phyloP scores from a whole-genome alignment of 208 protist species.

The Leishmania lainsoni region DNA sequence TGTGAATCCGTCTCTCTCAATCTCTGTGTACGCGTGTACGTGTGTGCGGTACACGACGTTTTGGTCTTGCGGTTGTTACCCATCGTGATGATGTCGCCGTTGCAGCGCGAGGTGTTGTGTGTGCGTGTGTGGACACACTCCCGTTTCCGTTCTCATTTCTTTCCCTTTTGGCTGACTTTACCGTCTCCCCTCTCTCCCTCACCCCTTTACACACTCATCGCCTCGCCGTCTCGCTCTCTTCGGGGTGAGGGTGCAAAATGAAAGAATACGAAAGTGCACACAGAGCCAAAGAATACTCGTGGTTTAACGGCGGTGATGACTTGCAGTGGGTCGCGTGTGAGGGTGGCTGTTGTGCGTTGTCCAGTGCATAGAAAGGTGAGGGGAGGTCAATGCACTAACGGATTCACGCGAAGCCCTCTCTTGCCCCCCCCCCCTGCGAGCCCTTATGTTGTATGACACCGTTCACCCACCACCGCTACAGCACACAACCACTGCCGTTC shows the following conservation, averaged over 20 bases:
- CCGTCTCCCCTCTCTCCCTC: background rate
- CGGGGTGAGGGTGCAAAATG: background rate
- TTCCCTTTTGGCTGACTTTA: background rate
- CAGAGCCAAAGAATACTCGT: background rate
- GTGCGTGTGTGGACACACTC: background rate
- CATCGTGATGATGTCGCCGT: no score
- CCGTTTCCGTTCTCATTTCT: background rate
- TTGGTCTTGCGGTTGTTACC: background rate
- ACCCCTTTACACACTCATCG: background rate
- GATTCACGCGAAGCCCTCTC: background rate
- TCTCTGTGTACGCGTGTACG: background rate
- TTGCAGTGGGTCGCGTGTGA: background rate
- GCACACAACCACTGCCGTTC: background rate
- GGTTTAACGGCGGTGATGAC: background rate
- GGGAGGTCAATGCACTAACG: background rate
- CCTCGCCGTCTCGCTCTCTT: background rate
- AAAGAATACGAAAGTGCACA: background rate
- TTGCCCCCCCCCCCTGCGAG: background rate
- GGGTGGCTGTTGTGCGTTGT: background rate
- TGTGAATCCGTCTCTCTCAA: background rate
- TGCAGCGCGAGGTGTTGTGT: no score
- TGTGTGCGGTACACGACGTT: background rate
- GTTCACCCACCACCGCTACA: background rate
- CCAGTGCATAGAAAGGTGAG: background rate
- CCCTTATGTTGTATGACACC: background rate